Evolutionary conservation across 2,329 filamentous ascomycete genomes (phyloP), one percentile per base, ranked within the genome.

Genomic region (Fusarium pseudocircinatum): DNA sequence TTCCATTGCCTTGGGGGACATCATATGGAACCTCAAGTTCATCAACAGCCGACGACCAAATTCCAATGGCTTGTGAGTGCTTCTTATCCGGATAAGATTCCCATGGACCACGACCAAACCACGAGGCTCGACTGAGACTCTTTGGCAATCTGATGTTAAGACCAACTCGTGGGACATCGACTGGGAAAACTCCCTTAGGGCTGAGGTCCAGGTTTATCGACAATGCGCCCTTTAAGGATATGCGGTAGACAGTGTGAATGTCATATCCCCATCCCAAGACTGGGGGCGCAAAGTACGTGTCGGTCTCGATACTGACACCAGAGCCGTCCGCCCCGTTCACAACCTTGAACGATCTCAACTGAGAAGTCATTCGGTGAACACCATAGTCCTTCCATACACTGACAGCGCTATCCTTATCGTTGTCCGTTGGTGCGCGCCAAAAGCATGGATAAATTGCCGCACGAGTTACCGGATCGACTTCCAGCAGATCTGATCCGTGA

Each of bases 191-290:
- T 22, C 63, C 63, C 20, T 11, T 47, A 1, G 63, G 65, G 0
- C 22, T 34, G 6, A 67, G 46, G 15, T 47, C 30, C 4, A 67
- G 4, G 0, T 53, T 62, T 2, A 67, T 42, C 2, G 65, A 67
- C 0, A 67, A 7, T 4, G 12, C 0, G 1, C 65, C 65, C 4
- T 22, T 13, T 0, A 30, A 14, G 0, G 65, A 61, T 9, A 67
- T 30, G 14, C 11, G 10, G 18, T 67, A 67, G 16, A 46, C 24
- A 8, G 65, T 67, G 3, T 18, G 26, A 2, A 67, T 47, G 13
- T 67, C 65, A 7, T 61, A 67, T 2, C 65, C 65, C 65, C 65
- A 67, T 34, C 63, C 65, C 18, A 67, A 36, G 3, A 67, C 65
- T 2, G 65, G 63, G 4, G 65, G 65, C 3, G 65, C 63, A 13